Percentiles rank a stretch among this genome's conserved stretches.
Conservation (phyloP, 1,284 basidiomycete species). For the Ceratobasidium sp. region DNA sequence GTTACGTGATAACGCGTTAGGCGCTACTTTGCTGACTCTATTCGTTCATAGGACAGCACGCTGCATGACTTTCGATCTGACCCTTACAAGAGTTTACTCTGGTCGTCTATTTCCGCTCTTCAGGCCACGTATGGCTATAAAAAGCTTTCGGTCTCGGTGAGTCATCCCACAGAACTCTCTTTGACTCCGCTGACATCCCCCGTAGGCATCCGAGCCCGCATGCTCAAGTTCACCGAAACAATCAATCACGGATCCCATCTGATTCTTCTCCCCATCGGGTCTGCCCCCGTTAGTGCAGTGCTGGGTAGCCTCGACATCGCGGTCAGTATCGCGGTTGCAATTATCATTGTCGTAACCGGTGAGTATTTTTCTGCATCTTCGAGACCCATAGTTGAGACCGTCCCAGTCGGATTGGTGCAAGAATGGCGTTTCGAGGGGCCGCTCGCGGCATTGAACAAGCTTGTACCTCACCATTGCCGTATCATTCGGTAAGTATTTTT, state of each 20-base stretch:
- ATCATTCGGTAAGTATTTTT: slow-evolving; percentile 76
- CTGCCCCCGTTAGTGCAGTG: slow-evolving; percentile 86
- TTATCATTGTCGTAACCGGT: too few relatives aligned
- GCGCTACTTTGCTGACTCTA: background rate
- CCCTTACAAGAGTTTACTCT: too few relatives aligned
- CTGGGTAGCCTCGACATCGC: slow-evolving; percentile 97
- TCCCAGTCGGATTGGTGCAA: slow-evolving; percentile 92
- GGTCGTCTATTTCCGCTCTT: too few relatives aligned
- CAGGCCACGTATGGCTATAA: slow-evolving; percentile 86
- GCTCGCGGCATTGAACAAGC: slow-evolving; percentile 94
- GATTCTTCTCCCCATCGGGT: slow-evolving; percentile 90
- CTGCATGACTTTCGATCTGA: slow-evolving; percentile 77
- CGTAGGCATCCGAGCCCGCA: slow-evolving; percentile 77
- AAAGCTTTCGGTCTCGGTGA: slow-evolving; percentile 84
- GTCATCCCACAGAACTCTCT: background rate
- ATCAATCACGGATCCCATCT: slow-evolving; percentile 96
- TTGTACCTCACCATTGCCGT: slow-evolving; percentile 96
- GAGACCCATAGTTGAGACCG: too few relatives aligned
- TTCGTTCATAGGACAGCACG: slow-evolving; percentile 67
- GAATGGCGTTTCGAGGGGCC: slow-evolving; percentile 96
- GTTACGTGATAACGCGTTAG: slow-evolving; percentile 52
- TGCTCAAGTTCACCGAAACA: slow-evolving; percentile 90
- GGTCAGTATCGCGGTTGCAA: slow-evolving; percentile 75
- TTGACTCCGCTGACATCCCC: background rate
- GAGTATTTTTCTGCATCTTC: too few relatives aligned